Conservation (phyloP, 768 basidiomycete species). For the Arthromyces matolae region DNA sequence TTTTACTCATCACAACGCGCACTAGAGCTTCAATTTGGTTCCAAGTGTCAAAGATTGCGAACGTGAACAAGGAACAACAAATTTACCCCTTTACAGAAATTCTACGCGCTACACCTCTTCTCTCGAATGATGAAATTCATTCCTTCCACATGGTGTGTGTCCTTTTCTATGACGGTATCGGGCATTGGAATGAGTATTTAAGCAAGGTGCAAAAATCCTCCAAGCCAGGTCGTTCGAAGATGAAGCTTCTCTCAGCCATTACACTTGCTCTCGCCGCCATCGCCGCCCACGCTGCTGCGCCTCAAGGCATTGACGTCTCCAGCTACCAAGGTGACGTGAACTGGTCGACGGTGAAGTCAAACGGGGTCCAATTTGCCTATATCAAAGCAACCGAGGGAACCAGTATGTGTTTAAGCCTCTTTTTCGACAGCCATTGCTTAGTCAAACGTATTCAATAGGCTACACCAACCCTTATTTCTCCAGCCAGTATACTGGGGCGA, state of each 20-base stretch:
- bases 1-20: not conserved
- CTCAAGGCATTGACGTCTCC: conserved; percentile 56
- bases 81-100: not conserved
- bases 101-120: not conserved
- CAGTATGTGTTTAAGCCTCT: conserved; percentile 4
- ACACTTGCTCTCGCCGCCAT: conserved; percentile 14
- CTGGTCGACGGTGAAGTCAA: conserved; percentile 48
- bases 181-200: not conserved
- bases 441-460: conserved; percentile 13
- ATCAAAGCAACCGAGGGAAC: conserved; percentile 63
- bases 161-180: too few species aligned
- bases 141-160: conserved; percentile 1
- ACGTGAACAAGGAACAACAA: too few species aligned
- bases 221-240: conserved; percentile 1
- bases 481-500: conserved; percentile 52
- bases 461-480: conserved; percentile 45
- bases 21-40: not conserved
- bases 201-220: not conserved
- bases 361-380: conserved; percentile 52
- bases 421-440: not conserved
- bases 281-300: conserved; percentile 23
- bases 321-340: conserved; percentile 44
- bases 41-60: not conserved
- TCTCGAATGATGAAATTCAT: not conserved
- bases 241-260: conserved; percentile 17